Evolutionary conservation across 75 land plant genomes (phyloP).

Genomic region (Chamaecyparis obtusa): DNA sequence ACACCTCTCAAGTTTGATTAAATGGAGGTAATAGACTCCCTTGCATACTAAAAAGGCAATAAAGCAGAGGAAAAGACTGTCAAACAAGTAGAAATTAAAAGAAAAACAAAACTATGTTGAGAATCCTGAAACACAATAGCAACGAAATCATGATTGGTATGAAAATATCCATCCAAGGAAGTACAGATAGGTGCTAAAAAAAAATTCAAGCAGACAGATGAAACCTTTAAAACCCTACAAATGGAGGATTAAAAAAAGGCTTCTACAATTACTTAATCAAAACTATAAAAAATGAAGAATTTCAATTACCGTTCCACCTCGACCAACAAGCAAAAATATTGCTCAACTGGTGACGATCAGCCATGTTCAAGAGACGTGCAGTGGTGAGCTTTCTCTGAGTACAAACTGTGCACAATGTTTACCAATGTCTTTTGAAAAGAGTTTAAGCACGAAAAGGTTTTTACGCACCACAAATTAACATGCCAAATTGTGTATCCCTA

Average conservation of each 20-base stretch:
- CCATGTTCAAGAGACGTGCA: constrained; percentile 14
- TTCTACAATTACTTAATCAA: neutral
- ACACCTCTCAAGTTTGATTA: neutral
- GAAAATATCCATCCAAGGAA: neutral
- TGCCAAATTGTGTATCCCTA: neutral
- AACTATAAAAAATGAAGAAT: neutral
- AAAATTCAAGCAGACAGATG: neutral
- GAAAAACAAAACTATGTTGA: neutral
- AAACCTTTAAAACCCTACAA: neutral
- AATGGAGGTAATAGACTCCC: neutral
- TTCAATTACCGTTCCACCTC: constrained; percentile 67
- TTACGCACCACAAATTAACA: neutral
- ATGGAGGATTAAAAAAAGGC: neutral
- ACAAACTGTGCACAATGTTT: neutral
- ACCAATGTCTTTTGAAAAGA: neutral
- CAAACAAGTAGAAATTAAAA: neutral
- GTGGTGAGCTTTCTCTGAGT: neutral
- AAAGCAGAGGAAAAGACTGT: neutral
- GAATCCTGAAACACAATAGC: neutral
- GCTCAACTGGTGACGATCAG: constrained; percentile 70
- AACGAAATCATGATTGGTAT: neutral
- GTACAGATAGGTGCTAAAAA: neutral
- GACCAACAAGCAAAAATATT: constrained; percentile 84
- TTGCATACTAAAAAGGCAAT: neutral
- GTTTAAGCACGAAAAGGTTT: neutral